Evolutionary conservation across 176 grass and related monocot genomes (phyloP).

Genomic region (Eremochloa ophiuroides): DNA sequence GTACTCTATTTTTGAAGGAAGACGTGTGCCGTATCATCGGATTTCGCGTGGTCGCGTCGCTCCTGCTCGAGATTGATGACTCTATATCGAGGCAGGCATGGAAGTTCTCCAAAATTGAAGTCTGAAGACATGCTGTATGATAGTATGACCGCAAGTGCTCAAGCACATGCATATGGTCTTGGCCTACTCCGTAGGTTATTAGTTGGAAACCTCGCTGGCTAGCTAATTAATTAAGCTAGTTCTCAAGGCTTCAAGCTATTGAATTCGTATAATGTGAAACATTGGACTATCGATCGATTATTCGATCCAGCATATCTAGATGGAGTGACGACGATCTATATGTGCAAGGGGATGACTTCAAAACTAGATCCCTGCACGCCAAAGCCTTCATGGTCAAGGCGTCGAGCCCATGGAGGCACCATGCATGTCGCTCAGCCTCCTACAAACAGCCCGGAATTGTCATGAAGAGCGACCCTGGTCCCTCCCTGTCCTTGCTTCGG

Average conservation of each 20-base stretch:
- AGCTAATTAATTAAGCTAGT: not conserved
- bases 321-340: too few species aligned
- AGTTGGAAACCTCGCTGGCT: not conserved
- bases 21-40: not conserved
- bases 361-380: too few species aligned
- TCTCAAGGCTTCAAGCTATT: not conserved
- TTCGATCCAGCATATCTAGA: not conserved
- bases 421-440: too few species aligned
- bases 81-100: not conserved
- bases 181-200: not conserved
- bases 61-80: not conserved
- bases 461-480: too few species aligned
- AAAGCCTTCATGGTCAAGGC: too few species aligned
- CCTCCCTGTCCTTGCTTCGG: too few species aligned
- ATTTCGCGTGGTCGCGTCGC: not conserved
- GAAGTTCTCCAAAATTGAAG: constrained; percentile 2
- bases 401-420: too few species aligned
- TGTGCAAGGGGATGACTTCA: not conserved
- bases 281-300: too few species aligned
- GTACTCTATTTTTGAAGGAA: too few species aligned
- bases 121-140: not conserved
- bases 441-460: too few species aligned
- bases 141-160: not conserved
- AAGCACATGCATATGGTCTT: not conserved
- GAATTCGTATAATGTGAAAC: not conserved